These are phyloP conservation scores for Gregarina niphandrodes DNA, from an alignment of 169 alveolate species.

Conservation along the genomic window DNA sequence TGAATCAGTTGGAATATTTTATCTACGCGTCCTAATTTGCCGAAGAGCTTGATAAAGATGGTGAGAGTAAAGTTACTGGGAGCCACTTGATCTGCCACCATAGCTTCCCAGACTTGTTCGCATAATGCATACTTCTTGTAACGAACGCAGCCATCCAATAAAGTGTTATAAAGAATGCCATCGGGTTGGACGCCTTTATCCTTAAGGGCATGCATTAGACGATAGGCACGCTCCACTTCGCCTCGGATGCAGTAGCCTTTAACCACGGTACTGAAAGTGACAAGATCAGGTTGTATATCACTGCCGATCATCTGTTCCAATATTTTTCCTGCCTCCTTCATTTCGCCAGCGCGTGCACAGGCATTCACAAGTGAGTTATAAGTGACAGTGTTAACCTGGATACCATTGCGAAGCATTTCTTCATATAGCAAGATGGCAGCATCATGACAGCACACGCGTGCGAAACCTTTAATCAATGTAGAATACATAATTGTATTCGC, in stretches of 20 bases:
- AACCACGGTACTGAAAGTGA: constrained; percentile 57
- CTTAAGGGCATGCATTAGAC: constrained; percentile 36
- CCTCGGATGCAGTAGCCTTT: constrained; percentile 48
- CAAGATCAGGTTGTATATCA: constrained; percentile 60
- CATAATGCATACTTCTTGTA: constrained; percentile 30
- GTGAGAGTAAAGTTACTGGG: constrained; percentile 52
- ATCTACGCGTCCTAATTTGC: constrained; percentile 42
- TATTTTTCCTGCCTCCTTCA: constrained; percentile 46
- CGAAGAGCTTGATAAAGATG: constrained; percentile 44
- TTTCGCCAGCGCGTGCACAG: constrained; percentile 62
- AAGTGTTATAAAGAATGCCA: constrained; percentile 71
- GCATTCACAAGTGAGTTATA: constrained; percentile 75
- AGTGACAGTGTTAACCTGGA: constrained; percentile 70
- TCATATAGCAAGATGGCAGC: constrained; percentile 44
- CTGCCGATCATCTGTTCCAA: constrained; percentile 44
- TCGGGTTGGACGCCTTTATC: constrained; percentile 53
- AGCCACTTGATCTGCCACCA: constrained; percentile 36
- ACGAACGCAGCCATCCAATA: constrained; percentile 75
- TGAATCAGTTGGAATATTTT: constrained; percentile 39
- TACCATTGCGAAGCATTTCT: constrained; percentile 40
- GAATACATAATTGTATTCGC: constrained; percentile 69
- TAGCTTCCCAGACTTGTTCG: constrained; percentile 41
- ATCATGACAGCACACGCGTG: constrained; percentile 28
- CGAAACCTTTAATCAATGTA: constrained; percentile 64
- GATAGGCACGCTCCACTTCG: constrained; percentile 48